Evolutionary conservation across 345 rosid species (phyloP), one percentile per base, ranked within the genome.

Genomic region (Litchi chinensis): DNA sequence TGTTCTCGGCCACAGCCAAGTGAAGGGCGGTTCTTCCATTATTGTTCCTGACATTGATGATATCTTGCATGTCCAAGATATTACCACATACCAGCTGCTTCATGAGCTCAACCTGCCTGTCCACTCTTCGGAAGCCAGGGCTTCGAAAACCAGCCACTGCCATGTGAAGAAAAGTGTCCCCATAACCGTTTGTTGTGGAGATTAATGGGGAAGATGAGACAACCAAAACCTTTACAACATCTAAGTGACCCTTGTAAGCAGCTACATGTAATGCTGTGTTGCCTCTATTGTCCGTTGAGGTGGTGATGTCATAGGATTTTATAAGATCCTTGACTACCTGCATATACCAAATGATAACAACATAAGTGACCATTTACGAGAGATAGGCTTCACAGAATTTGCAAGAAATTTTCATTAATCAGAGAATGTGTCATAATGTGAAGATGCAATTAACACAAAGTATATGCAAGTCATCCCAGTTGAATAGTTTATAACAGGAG

Each of bases 231-330:
- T 88, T 90, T 37, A 85, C 87, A 22, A 91, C 92, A 56, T 79
- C 81, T 65, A 90, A 83, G 86, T 88, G 83, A 52, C 99, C 99
- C 40, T 93, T 77, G 85, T 91, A 89, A 71, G 97, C 95, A 71
- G 98, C 95, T 22, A 94, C 82, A 57, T 94, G 99, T 12, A 96
- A 82, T 24, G 97, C 94, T 13, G 97, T 92, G 84, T 91, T 94
- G 81, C 95, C 98, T 77, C 82, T 90, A 81, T 86, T 77, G 70
- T 96, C 98, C 19, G 80, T 83, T 54, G 85, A 76, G 64, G 70
- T 77, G 56, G 89, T 77, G 6, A 90, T 83, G 67, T 87, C 82
- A 70, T 77, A 90, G 59, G 95, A 87, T 28, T 89, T 73, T 57
- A 91, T 76, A 18, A 96, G 86, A 85, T 89, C 79, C 73, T 87